Base-by-base conservation (phyloP, 352 stramenopile species). In the Globisporangium rhizosaccharum region DNA sequence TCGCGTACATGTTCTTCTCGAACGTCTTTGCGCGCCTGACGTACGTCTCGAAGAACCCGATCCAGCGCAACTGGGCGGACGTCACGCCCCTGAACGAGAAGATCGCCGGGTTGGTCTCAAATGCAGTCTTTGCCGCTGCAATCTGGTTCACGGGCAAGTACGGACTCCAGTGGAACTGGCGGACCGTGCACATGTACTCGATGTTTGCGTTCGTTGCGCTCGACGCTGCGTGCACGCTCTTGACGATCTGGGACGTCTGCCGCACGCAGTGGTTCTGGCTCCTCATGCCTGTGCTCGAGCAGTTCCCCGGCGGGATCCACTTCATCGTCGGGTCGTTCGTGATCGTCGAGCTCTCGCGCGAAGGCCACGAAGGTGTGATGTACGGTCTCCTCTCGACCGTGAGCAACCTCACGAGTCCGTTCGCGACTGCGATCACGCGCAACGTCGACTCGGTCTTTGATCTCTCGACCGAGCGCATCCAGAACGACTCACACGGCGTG, bases 331-430 rank as follows among this genome's bases (percentile, higher is more conserved):
- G 62, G 1, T 73, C 76, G 11, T 89, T 85, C 56, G 78, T 85
- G 44, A 72, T 79, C 15, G 73, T 87, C 10, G 79, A 89, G 62
- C 60, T 89, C 3, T 71, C 76, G 5, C 58, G 65, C 7, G 75
- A 83, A 57, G 79, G 79, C 14, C 67, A 86, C 50, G 79, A 89
- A 66, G 75, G 75, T 25, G 77, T 76, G 41, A 78, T 87, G 62
- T 84, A 85, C 57, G 75, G 79, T 10, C 66, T 89, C 25, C 60
- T 89, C 33, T 83, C 77, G 20, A 89, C 79, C 15, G 76, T 89
- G 26, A 67, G 65, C 57, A 89, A 87, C 62, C 60, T 89, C 9
- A 62, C 57, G 25, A 67, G 60, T 1, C 75, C 79, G 23, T 77
- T 89, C 54, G 56, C 75, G 6, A 62, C 71, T 1, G 65, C 71